A percentile compares a stretch with the other conserved stretches of the same genome.
Evolutionary conservation across 2,329 filamentous ascomycete genomes (phyloP).

Genomic region (Claviceps cyperi): DNA sequence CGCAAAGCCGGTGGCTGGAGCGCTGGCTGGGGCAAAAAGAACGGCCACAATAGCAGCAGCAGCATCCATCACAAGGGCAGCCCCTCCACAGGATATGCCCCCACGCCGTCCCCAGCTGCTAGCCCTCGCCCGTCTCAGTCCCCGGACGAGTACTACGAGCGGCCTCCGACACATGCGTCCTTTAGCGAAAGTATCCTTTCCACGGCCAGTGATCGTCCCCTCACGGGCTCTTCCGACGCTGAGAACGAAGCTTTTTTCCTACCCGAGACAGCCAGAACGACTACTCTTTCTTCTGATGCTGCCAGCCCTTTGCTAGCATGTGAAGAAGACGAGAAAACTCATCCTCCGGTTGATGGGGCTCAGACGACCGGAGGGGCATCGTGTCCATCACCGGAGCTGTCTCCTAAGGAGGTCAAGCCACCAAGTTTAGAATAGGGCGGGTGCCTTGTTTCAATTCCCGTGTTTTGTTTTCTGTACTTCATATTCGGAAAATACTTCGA

Average conservation of each 20-base stretch:
- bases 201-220: constrained; percentile 2
- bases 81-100: constrained; percentile 15
- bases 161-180: constrained; percentile 22
- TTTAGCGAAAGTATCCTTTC: constrained; percentile 8
- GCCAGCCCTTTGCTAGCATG: background rate
- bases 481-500: too few species aligned
- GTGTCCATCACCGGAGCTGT: background rate
- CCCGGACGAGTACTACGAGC: constrained; percentile 13
- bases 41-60: background rate
- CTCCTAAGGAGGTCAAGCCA: background rate
- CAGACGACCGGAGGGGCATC: constrained; percentile 12
- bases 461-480: too few species aligned
- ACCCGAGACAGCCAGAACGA: background rate
- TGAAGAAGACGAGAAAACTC: constrained; percentile 4
- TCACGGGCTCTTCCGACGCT: background rate
- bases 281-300: too few species aligned
- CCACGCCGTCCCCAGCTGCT: constrained; percentile 20
- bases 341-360: constrained; percentile 13
- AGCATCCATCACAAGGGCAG: constrained; percentile 9
- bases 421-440: background rate
- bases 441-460: too few species aligned
- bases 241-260: background rate
- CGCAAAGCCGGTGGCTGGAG: constrained; percentile 40
- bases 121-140: constrained; percentile 19
- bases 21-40: constrained; percentile 24